Evolutionary conservation across 2,329 filamentous ascomycete species (phyloP).

Genomic region (Pseudocercospora fuligena): DNA sequence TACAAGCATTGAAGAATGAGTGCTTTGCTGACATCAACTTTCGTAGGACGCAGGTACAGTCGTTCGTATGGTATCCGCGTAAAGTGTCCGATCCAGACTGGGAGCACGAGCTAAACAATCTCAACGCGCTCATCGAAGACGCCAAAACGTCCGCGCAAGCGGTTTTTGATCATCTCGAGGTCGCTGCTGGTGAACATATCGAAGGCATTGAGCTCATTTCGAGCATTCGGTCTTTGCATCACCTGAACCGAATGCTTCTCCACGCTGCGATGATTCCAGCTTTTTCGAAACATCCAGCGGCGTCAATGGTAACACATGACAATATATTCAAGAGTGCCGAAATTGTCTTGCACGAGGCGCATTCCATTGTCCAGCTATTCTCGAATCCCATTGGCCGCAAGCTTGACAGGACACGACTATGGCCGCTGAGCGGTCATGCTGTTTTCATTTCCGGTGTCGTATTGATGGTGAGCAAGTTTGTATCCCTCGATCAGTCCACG

Average conservation of each 20-base stretch:
- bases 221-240: background rate
- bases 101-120: background rate
- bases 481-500: background rate
- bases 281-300: background rate
- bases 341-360: background rate
- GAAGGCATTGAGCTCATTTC: background rate
- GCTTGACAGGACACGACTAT: background rate
- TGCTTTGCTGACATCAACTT: background rate
- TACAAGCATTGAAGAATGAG: background rate
- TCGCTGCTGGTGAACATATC: background rate
- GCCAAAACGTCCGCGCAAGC: background rate
- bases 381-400: background rate
- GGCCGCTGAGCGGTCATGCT: background rate
- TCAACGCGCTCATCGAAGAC: background rate
- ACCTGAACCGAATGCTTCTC: background rate
- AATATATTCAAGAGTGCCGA: background rate
- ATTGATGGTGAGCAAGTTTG: background rate
- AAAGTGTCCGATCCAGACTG: background rate
- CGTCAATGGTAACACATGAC: background rate
- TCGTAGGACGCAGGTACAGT: background rate
- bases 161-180: background rate
- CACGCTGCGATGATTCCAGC: background rate
- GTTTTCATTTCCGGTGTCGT: background rate
- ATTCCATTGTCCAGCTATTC: background rate
- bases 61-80: background rate